phyloP scores from a whole-genome alignment of 129 eudicot genomes.

The Escallonia herrerae region DNA sequence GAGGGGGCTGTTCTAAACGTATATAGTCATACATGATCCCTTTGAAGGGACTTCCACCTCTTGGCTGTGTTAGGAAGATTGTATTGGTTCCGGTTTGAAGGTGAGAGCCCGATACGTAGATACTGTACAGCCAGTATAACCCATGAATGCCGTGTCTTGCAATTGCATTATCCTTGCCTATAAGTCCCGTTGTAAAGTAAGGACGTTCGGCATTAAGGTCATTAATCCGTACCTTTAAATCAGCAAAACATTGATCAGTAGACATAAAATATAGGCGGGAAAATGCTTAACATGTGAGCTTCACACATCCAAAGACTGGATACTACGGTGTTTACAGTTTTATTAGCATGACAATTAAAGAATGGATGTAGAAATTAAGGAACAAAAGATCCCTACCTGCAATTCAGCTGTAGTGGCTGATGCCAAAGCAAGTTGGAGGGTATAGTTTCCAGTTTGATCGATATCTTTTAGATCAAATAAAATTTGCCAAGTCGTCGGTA shows the following conservation, averaged over 20 bases:
- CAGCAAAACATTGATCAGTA: neutral
- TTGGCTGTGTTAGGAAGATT: conserved; percentile 9
- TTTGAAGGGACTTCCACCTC: neutral
- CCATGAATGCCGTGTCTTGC: conserved; percentile 17
- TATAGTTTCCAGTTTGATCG: conserved; percentile 15
- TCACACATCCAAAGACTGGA: no score
- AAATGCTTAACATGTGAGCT: no score
- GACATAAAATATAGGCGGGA: no score
- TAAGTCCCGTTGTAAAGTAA: conserved; percentile 28
- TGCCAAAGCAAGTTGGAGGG: conserved; percentile 42
- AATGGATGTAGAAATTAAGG: no score
- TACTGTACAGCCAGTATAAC: conserved; percentile 1
- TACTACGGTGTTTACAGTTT: no score
- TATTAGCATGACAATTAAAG: no score
- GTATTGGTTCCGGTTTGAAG: conserved; percentile 3
- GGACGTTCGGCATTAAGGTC: conserved; percentile 6
- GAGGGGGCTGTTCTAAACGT: conserved; percentile 12
- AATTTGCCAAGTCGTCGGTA: conserved; percentile 44
- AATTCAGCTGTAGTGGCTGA: conserved; percentile 40
- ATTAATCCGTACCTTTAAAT: conserved; percentile 30
- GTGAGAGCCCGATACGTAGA: neutral
- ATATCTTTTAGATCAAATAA: conserved; percentile 23
- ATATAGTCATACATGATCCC: conserved; percentile 18
- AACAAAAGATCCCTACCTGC: conserved; percentile 19
- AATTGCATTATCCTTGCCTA: conserved; percentile 14